Base-by-base conservation (phyloP, 805 yeast genomes). In the Yarrowia porcina region DNA sequence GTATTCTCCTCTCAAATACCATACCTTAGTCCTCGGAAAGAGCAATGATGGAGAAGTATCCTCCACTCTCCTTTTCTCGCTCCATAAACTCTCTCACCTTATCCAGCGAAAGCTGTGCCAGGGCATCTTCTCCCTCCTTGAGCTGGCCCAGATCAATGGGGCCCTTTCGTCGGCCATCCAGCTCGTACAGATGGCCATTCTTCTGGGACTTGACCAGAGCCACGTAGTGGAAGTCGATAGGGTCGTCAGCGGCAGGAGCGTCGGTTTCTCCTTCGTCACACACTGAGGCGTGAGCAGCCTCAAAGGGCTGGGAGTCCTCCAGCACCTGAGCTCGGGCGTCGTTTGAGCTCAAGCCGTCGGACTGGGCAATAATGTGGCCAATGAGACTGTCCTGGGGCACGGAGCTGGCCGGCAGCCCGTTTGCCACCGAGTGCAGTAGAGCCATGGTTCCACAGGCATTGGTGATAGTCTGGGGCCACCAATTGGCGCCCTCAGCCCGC, bases 381-480 rank as follows among this genome's bases (percentile, higher is more conserved):
- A 77, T 62, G 4, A 70, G 63, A 6, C 70, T 67, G 57, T 73
- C 73, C 3, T 68, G 64, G 18, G 68, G 69, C n/a, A 69, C 67
- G 60, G 69, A 66, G n/a, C 70, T 68, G 6, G 61, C 47, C 8
- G 75, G 74, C 5, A 73, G 67, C 11, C 72, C 73, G 50, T 80
- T 73, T 42, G 80, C 72, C 9, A 82, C 67, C 0, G 85, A 78
- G 69, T 93, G 97, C 21, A 93, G 75, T 49, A 94, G 73, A 0
- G 97, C 98, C 74, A 88, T 90, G 32, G 96, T 80, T 5, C 99
- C 99, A 76, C 99, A 93, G 0, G 96, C 96, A 72, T 93, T 93
- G 66, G 82, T 83, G 17, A 94, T 83, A 0, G 91, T 85, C 70
- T 93, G 99, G 67, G 83, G 84, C 68, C 86, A 83, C 97, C 98